Evolutionary conservation across 768 basidiomycete species (phyloP).

Genomic region (Xerocomellus chrysenteron): DNA sequence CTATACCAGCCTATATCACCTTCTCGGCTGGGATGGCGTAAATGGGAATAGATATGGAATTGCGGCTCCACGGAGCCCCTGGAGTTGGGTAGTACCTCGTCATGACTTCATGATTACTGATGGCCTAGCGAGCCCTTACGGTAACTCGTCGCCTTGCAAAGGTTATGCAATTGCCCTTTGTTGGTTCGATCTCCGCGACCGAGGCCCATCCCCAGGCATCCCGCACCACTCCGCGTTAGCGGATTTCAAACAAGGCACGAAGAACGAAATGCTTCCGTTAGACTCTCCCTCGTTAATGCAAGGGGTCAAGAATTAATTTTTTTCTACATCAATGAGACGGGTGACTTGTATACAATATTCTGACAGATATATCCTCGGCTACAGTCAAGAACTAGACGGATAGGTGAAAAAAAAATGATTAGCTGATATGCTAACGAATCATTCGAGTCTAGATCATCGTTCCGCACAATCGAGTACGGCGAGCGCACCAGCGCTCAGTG

Average conservation of each 20-base stretch:
- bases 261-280: conserved; percentile 30
- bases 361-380: conserved; percentile 25
- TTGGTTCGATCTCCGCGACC: conserved; percentile 33
- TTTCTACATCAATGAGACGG: not conserved
- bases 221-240: conserved; percentile 6
- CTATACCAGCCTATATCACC: not conserved
- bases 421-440: conserved; percentile 17
- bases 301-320: conserved; percentile 10
- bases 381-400: conserved; percentile 25
- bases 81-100: conserved; percentile 12
- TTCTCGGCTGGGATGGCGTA: conserved; percentile 1
- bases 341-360: conserved; percentile 17
- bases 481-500: conserved; percentile 16
- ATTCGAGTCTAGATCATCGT: conserved; percentile 12
- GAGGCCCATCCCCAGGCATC: not conserved
- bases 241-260: conserved; percentile 11
- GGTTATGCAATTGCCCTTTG: conserved; percentile 8
- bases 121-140: not conserved
- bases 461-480: conserved; percentile 1
- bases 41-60: not conserved
- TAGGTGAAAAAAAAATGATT: conserved; percentile 20
- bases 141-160: not conserved
- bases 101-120: conserved; percentile 8
- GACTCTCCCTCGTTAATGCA: conserved; percentile 15
- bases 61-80: conserved; percentile 27